Conservation (phyloP, 805 yeast genomes). For the Sungouiella blattae region DNA sequence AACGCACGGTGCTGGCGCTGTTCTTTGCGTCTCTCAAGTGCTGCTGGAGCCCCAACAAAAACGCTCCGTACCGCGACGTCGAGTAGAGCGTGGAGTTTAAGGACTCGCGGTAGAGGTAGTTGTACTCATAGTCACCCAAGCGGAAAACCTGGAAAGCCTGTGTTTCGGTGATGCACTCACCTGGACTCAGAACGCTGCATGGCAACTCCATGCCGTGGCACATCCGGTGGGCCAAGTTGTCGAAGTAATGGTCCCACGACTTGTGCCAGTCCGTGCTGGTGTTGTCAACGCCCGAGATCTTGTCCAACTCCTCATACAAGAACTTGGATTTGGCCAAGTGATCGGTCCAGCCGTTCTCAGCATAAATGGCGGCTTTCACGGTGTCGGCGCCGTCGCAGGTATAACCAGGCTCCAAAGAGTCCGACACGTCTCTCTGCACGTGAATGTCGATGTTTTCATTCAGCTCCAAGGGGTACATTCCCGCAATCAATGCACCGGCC, state of each 20-base stretch:
- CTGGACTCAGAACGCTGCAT: neutral
- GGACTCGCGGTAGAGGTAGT: conserved; percentile 1
- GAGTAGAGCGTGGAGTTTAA: neutral
- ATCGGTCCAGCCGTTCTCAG: neutral
- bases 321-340: neutral
- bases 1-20: neutral
- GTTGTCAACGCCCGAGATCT: neutral
- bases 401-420: conserved; percentile 1
- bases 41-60: neutral
- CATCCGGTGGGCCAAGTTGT: conserved; percentile 1
- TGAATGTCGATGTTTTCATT: neutral
- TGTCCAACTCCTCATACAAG: neutral
- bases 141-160: conserved; percentile 1
- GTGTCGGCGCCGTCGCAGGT: neutral
- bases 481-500: neutral
- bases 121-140: conserved; percentile 2
- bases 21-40: neutral
- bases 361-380: neutral
- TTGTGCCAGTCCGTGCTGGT: neutral
- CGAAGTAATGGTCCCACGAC: conserved; percentile 3
- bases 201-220: conserved; percentile 1
- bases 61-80: neutral
- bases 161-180: neutral
- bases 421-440: neutral
- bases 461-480: neutral